Percentiles rank a stretch among this genome's conserved stretches.
Evolutionary conservation across 768 basidiomycete species (phyloP).

Genomic region (Rickenella mellea): DNA sequence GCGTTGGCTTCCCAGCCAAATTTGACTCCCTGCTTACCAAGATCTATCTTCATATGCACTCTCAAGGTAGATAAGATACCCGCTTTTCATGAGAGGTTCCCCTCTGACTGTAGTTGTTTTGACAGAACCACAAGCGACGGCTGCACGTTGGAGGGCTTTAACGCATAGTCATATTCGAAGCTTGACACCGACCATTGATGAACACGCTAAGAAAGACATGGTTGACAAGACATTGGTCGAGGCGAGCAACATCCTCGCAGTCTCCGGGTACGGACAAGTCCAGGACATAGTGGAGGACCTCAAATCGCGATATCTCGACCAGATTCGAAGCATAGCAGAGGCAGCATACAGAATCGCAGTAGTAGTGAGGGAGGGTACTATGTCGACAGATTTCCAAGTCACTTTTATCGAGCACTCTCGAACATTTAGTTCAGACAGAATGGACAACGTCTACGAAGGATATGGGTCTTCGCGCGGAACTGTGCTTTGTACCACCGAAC

Average conservation of each 20-base stretch:
- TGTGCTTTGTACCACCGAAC: conserved; percentile 61
- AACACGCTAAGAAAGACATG: conserved; percentile 62
- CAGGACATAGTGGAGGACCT: conserved; percentile 14
- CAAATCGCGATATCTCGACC: conserved; percentile 43
- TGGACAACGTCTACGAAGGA: conserved; percentile 58
- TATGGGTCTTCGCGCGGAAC: conserved; percentile 39
- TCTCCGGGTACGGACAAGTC: conserved; percentile 39
- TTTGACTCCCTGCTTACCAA: conserved; percentile 55
- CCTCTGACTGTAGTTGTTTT: conserved; percentile 1
- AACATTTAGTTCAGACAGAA: conserved; percentile 37
- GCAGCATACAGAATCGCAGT: conserved; percentile 54
- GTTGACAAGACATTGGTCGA: conserved; percentile 67
- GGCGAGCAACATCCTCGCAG: conserved; percentile 55
- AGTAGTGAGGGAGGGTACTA: conserved; percentile 63
- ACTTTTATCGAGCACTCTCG: conserved; percentile 47
- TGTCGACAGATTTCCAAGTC: conserved; percentile 70
- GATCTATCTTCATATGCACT: conserved; percentile 50
- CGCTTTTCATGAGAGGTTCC: conserved; percentile 7
- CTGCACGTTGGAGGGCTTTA: conserved; percentile 68
- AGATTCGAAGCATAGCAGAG: conserved; percentile 57
- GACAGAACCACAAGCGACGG: conserved; percentile 67
- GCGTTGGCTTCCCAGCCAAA: conserved; percentile 64
- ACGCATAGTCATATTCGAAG: conserved; percentile 61
- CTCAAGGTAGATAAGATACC: conserved; percentile 31
- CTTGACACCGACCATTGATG: conserved; percentile 55